phyloP scores from a whole-genome alignment of 1,139 yeast genomes.

The Nakaseomyces sp. region DNA sequence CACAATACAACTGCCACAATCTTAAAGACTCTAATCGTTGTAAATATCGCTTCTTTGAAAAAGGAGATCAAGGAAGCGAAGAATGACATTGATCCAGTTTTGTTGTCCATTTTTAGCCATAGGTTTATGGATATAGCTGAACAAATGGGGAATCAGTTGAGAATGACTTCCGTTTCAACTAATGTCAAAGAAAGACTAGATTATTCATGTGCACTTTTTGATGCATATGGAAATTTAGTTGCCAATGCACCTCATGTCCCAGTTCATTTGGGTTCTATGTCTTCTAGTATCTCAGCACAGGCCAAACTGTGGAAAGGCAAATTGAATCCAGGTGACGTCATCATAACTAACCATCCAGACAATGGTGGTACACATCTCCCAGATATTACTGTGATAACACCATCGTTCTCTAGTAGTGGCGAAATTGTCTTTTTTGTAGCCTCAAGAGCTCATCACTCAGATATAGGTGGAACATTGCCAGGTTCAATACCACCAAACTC shows the following conservation, averaged over 20 bases:
- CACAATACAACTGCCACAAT: conserved; percentile 61
- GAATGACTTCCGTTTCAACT: conserved; percentile 76
- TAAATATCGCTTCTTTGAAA: conserved; percentile 28
- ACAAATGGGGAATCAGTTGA: conserved; percentile 77
- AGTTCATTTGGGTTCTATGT: conserved; percentile 81
- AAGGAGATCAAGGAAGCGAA: conserved; percentile 11
- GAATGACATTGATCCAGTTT: conserved; percentile 51
- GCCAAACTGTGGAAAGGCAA: conserved; percentile 54
- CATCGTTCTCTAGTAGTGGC: conserved; percentile 38
- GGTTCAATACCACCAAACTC: conserved; percentile 45
- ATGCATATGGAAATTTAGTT: conserved; percentile 63
- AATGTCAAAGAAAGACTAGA: conserved; percentile 78
- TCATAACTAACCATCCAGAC: conserved; percentile 70
- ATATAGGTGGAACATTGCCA: conserved; percentile 42
- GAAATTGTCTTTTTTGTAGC: conserved; percentile 38
- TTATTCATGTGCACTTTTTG: conserved; percentile 78
- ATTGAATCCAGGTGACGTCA: conserved; percentile 59
- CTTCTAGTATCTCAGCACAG: conserved; percentile 69
- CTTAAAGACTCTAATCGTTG: conserved; percentile 51
- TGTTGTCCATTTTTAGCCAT: conserved; percentile 71
- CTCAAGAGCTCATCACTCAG: conserved; percentile 47
- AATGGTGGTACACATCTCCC: conserved; percentile 81
- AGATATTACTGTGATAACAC: conserved; percentile 63
- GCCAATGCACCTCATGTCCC: conserved; percentile 89
- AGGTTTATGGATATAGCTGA: conserved; percentile 85